A percentile compares a stretch with the other conserved stretches of the same genome.
Conservation (phyloP, 2,329 filamentous ascomycete genomes). For the Rasamsonia emersonii region DNA sequence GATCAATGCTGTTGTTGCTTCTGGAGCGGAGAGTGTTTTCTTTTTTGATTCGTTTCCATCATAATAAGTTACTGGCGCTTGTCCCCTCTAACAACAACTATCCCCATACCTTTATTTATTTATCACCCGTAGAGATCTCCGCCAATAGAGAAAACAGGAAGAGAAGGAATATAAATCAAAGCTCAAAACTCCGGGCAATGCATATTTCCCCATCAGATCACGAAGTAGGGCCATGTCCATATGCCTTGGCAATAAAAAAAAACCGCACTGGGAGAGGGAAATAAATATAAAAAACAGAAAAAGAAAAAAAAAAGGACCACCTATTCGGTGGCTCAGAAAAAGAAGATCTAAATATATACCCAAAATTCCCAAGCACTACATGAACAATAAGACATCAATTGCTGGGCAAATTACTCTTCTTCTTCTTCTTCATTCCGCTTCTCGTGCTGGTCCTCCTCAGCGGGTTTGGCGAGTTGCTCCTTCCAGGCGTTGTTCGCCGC, state of each 20-base stretch:
- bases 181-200: slow-evolving; percentile 3
- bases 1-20: too few species aligned
- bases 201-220: slow-evolving; percentile 4
- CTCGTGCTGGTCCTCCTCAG: slow-evolving; percentile 14
- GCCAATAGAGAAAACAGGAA: background rate
- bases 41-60: too few species aligned
- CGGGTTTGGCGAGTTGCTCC: slow-evolving; percentile 50
- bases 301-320: too few species aligned
- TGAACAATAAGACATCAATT: background rate
- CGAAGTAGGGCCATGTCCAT: background rate
- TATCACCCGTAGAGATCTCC: too few species aligned
- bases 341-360: too few species aligned
- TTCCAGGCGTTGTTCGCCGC: slow-evolving; percentile 67
- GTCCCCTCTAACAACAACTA: too few species aligned
- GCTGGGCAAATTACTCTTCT: background rate
- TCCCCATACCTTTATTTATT: too few species aligned
- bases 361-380: too few species aligned
- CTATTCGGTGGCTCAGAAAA: too few species aligned
- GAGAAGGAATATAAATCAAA: background rate
- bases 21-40: too few species aligned
- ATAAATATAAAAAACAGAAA: background rate
- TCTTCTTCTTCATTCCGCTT: too few species aligned
- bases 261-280: background rate
- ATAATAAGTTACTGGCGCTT: too few species aligned
- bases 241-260: background rate